Evolutionary conservation across 768 basidiomycete species (phyloP).

Genomic region (Mycena capillaripes): DNA sequence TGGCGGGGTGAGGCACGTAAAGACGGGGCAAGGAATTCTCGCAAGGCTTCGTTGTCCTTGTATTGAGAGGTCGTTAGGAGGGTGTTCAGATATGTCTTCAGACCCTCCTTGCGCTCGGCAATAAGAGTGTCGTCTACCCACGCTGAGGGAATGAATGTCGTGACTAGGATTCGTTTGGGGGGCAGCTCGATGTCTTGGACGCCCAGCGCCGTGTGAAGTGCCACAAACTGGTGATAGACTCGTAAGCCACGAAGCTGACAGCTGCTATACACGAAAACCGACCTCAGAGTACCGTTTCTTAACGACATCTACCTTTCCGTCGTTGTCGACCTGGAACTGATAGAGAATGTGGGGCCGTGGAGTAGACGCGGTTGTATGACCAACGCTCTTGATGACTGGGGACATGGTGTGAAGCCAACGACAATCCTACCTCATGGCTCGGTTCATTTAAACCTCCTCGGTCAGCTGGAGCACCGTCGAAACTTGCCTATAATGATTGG

Average conservation of each 20-base stretch:
- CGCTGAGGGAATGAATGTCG: slow-evolving; percentile 62
- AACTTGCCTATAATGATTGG: no score
- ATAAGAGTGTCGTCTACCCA: slow-evolving; percentile 69
- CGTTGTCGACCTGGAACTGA: slow-evolving; percentile 24
- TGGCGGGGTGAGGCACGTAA: slow-evolving; percentile 37
- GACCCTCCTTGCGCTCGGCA: slow-evolving; percentile 63
- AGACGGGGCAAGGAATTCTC: slow-evolving; percentile 54
- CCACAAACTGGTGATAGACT: slow-evolving; percentile 16
- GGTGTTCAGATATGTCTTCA: slow-evolving; percentile 57
- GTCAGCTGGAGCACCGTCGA: neutral
- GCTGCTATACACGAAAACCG: neutral
- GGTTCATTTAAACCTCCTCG: slow-evolving; percentile 6
- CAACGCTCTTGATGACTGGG: slow-evolving; percentile 23
- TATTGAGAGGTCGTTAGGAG: slow-evolving; percentile 55
- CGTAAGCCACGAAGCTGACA: neutral
- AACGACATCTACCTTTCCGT: slow-evolving; percentile 16
- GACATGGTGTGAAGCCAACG: neutral
- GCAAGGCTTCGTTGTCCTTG: slow-evolving; percentile 49
- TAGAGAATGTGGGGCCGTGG: slow-evolving; percentile 37
- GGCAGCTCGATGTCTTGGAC: slow-evolving; percentile 49
- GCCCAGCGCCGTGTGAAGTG: slow-evolving; percentile 23
- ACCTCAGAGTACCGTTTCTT: slow-evolving; percentile 38
- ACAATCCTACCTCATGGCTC: neutral
- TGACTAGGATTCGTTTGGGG: slow-evolving; percentile 65
- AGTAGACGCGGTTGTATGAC: slow-evolving; percentile 35